Evolutionary conservation across 1,284 basidiomycete genomes (phyloP), one percentile per base, ranked within the genome.

Genomic region (Ustilago lituana): DNA sequence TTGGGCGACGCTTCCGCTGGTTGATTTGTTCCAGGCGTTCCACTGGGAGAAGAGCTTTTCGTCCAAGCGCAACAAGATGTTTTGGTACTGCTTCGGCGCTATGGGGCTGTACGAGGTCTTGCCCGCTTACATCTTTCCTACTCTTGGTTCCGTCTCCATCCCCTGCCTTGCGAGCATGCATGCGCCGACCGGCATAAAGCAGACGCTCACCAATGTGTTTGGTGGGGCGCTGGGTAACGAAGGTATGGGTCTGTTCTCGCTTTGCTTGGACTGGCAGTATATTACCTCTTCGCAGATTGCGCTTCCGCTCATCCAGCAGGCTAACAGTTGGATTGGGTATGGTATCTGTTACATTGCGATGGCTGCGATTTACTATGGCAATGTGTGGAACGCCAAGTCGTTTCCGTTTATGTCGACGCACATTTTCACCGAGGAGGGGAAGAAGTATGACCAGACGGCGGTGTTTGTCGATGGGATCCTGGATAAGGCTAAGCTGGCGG

Each of bases 61-160:
- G n/a, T n/a, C 41, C 2, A 87, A 88, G 77, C 86, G 64, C 1
- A 77, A 88, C n/a, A 86, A 85, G 63, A 79, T 87, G 7, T 89
- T 89, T 82, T 89, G 88, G 87, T 78, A 80, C n/a, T 84, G 41
- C 24, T 73, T 80, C 23, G 26, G n/a, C 5, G 60, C 44, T 14
- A 61, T 47, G 76, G 48, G 50, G n/a, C 17, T 27, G 23, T 37
- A 54, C 62, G 65, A 71, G 33, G 27, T 47, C 12, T 15, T 89
- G 2, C 87, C 88, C 2, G 60, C 55, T 81, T 88, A 83, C 71
- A 86, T 84, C 31, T 66, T 80, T 20, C 80, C 82, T 2, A 68
- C 56, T 46, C 60, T 82, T 37, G 78, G 80, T 54, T 69, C 69
- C 12, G 41, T 83, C 29, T 78, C 75, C 11, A 69, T 82, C 32